These are phyloP conservation scores for Barnettozyma populi DNA, from an alignment of 805 yeast species.

Conservation along the genomic window DNA sequence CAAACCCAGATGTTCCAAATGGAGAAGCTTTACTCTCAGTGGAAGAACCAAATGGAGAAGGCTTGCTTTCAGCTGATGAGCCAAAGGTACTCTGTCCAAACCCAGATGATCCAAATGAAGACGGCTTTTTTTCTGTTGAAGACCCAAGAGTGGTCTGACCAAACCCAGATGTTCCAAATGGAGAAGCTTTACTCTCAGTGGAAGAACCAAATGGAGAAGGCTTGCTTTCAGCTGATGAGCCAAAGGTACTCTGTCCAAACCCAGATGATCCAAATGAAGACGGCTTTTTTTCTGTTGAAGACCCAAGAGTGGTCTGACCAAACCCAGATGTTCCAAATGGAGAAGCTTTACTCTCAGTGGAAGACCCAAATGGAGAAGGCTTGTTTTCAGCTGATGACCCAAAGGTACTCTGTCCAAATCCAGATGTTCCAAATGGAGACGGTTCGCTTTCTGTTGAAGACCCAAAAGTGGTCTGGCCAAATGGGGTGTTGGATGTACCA, in stretches of 20 bases:
- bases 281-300: background rate
- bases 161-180: no score
- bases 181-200: slow-evolving; percentile 1
- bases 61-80: slow-evolving; percentile 1
- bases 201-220: slow-evolving; percentile 5
- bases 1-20: slow-evolving; percentile 24
- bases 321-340: no score
- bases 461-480: background rate
- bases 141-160: background rate
- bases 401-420: background rate
- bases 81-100: background rate
- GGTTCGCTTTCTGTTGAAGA: background rate
- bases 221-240: slow-evolving; percentile 2
- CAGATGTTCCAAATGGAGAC: background rate
- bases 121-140: background rate
- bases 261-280: background rate
- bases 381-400: slow-evolving; percentile 2
- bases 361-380: slow-evolving; percentile 5
- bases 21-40: slow-evolving; percentile 15
- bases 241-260: background rate
- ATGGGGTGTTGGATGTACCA: background rate
- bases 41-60: slow-evolving; percentile 4
- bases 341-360: slow-evolving; percentile 1
- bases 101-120: background rate
- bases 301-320: background rate